These are phyloP conservation scores for Sporothrix protearum DNA, from an alignment of 2,329 filamentous ascomycete genomes.

Conservation along the genomic window DNA sequence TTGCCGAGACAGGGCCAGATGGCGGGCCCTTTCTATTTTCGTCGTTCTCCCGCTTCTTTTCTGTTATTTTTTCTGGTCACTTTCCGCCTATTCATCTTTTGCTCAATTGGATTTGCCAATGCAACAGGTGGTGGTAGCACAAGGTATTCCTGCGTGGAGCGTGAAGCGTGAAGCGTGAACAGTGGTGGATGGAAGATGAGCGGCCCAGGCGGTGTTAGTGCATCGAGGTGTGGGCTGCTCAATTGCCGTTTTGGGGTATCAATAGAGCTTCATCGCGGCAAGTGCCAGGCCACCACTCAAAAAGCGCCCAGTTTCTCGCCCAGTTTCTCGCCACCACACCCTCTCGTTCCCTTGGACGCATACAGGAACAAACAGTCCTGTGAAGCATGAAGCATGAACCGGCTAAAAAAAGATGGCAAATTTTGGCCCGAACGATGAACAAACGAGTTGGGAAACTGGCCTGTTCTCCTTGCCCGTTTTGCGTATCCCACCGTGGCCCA, in stretches of 20 bases:
- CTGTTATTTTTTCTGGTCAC: background rate
- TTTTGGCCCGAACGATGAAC: background rate
- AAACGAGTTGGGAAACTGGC: background rate
- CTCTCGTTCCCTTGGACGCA: background rate
- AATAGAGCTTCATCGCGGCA: conserved; percentile 28
- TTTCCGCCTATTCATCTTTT: background rate
- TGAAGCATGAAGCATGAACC: background rate
- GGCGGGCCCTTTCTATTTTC: background rate
- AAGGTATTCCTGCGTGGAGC: background rate
- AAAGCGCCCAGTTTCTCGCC: too few relatives aligned
- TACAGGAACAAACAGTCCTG: conserved; percentile 7
- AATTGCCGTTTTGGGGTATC: conserved; percentile 28
- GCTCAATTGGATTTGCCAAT: background rate
- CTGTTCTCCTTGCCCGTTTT: background rate
- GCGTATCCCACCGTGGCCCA: background rate
- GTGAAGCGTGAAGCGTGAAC: too few relatives aligned
- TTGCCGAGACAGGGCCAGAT: background rate
- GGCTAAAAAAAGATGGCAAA: background rate
- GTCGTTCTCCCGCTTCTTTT: background rate
- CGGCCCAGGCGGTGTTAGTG: background rate
- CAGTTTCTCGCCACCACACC: conserved; percentile 10
- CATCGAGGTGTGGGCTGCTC: background rate
- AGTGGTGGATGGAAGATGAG: background rate
- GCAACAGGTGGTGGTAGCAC: background rate
- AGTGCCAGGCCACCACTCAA: background rate